Evolutionary conservation across 2,329 filamentous ascomycete genomes (phyloP).

Genomic region (Colletotrichum chlorophyti): DNA sequence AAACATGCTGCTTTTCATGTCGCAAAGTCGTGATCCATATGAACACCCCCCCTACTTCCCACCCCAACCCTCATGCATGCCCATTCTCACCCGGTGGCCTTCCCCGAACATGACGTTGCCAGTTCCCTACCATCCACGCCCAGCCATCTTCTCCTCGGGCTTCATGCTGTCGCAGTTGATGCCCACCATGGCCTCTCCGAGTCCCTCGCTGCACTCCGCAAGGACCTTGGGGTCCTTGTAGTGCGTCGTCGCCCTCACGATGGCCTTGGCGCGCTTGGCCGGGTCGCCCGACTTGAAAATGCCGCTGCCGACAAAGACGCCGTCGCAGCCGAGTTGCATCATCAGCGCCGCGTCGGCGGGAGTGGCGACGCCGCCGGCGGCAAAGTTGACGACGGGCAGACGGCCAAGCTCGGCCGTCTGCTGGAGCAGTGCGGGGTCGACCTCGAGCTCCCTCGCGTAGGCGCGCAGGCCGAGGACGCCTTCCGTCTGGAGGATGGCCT

Average conservation of each 20-base stretch:
- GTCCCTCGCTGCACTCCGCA: slow-evolving; percentile 83
- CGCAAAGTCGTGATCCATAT: slow-evolving; percentile 25
- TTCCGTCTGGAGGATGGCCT: slow-evolving; percentile 70
- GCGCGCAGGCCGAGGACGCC: slow-evolving; percentile 65
- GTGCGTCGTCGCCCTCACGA: slow-evolving; percentile 93
- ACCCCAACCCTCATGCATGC: too few species aligned
- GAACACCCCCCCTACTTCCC: too few species aligned
- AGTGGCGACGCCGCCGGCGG: slow-evolving; percentile 98
- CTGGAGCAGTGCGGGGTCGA: slow-evolving; percentile 79
- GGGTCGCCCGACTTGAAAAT: slow-evolving; percentile 98
- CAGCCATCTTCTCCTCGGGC: slow-evolving; percentile 81
- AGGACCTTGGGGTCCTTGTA: slow-evolving; percentile 85
- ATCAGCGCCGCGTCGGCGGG: slow-evolving; percentile 93
- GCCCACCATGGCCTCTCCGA: slow-evolving; percentile 98
- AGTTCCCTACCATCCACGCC: slow-evolving; percentile 76
- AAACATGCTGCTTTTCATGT: slow-evolving; percentile 19
- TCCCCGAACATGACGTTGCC: neutral
- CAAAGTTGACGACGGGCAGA: slow-evolving; percentile 96
- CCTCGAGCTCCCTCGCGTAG: slow-evolving; percentile 81
- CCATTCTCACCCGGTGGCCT: neutral
- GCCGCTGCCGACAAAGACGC: slow-evolving; percentile 94
- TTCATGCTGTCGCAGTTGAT: slow-evolving; percentile 85
- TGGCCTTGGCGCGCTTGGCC: slow-evolving; percentile 87
- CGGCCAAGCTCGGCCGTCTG: slow-evolving; percentile 88
- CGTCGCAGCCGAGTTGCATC: slow-evolving; percentile 99